Evolutionary conservation across 352 stramenopile genomes (phyloP).

Genomic region (Phytophthora pinifolia): DNA sequence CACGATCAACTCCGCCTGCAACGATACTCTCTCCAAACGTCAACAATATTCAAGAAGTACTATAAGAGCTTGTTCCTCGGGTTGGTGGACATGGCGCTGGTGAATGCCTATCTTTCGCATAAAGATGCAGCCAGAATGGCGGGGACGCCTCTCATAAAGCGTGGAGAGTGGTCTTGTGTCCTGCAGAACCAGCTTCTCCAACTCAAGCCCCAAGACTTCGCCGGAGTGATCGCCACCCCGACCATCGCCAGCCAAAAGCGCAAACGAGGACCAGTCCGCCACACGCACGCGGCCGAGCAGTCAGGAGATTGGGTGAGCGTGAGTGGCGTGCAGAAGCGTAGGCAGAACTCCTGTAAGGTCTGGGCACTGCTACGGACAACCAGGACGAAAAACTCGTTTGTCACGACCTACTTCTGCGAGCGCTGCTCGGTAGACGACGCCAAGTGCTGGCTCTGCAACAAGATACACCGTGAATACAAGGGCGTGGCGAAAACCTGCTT

Average conservation of each 20-base stretch:
- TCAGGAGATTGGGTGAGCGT: neutral
- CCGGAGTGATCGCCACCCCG: neutral
- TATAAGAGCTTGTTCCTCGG: constrained; percentile 24
- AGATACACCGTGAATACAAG: constrained; percentile 11
- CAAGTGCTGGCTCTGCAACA: constrained; percentile 22
- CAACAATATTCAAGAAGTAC: constrained; percentile 18
- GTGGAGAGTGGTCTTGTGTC: neutral
- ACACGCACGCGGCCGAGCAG: neutral
- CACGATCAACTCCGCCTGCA: constrained; percentile 25
- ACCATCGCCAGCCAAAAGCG: neutral
- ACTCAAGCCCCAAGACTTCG: constrained; percentile 3
- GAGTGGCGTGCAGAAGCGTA: neutral
- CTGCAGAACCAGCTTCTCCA: constrained; percentile 11
- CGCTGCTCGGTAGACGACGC: constrained; percentile 16
- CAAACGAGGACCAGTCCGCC: neutral
- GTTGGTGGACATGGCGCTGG: neutral
- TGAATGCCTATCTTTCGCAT: constrained; percentile 6
- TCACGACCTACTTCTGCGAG: constrained; percentile 22
- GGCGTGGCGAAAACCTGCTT: constrained; percentile 21
- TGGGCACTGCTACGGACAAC: neutral
- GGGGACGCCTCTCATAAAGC: neutral
- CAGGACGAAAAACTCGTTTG: constrained; percentile 16
- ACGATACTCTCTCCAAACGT: constrained; percentile 17
- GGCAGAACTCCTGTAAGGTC: neutral
- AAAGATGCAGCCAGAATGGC: neutral